phyloP scores from a whole-genome alignment of 1,284 basidiomycete species.

The Takashimella koratensis region DNA sequence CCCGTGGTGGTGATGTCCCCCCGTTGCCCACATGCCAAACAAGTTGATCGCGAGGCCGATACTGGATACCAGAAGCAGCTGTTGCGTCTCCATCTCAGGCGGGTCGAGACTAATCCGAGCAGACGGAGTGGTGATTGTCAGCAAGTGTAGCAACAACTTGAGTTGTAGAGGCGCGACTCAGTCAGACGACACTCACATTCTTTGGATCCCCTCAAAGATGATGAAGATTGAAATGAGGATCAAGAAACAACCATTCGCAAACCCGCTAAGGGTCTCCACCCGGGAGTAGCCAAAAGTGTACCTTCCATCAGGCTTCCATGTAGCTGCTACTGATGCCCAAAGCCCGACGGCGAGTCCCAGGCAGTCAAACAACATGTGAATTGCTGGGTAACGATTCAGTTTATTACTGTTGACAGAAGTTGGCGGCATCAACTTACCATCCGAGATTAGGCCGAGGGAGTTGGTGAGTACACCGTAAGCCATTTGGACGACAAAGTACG shows the following conservation, averaged over 20 bases:
- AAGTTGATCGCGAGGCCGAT: slow-evolving; percentile 90
- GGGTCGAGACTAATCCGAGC: slow-evolving; percentile 89
- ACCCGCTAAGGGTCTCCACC: slow-evolving; percentile 98
- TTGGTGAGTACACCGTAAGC: slow-evolving; percentile 97
- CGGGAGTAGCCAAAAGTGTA: slow-evolving; percentile 97
- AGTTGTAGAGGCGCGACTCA: too few species aligned
- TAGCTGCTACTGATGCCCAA: slow-evolving; percentile 95
- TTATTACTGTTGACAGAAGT: too few species aligned
- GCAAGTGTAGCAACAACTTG: too few species aligned
- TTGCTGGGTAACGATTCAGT: slow-evolving; percentile 63
- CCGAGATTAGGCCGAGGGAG: slow-evolving; percentile 91
- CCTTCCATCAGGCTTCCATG: slow-evolving; percentile 88
- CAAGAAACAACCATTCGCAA: slow-evolving; percentile 94
- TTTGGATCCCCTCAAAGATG: slow-evolving; percentile 94
- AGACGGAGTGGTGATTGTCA: neutral
- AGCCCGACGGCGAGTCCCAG: slow-evolving; percentile 95
- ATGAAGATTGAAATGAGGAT: slow-evolving; percentile 97
- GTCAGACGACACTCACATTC: slow-evolving; percentile 62
- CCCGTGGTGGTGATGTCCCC: slow-evolving; percentile 75
- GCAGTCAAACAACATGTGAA: slow-evolving; percentile 99
- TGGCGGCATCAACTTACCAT: slow-evolving; percentile 60
- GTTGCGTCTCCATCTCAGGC: slow-evolving; percentile 96
- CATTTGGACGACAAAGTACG: slow-evolving; percentile 95
- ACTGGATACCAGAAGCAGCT: slow-evolving; percentile 82
- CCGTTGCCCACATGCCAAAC: slow-evolving; percentile 99